Evolutionary conservation across 139 green algal species (phyloP).

Genomic region (Closterium sp.): DNA sequence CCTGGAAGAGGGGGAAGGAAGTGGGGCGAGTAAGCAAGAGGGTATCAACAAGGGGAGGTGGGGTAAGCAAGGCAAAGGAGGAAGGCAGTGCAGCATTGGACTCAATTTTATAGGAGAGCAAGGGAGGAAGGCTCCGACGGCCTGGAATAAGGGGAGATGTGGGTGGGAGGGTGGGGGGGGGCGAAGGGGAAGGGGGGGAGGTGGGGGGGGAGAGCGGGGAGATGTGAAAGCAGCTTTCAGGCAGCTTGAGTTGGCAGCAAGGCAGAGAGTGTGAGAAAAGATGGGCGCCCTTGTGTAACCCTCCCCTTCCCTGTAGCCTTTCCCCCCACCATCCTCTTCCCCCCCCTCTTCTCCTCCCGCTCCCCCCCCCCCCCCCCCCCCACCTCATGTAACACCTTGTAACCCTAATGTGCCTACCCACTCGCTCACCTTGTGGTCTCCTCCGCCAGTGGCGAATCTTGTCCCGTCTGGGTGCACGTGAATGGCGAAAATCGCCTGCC

Average conservation of each 20-base stretch:
- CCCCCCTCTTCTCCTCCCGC: not conserved
- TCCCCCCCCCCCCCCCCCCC: not conserved
- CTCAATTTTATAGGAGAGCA: too few relatives aligned
- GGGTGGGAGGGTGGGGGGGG: not conserved
- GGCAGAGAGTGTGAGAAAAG: not conserved
- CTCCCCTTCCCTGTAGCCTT: too few relatives aligned
- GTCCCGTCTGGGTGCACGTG: slow-evolving; percentile 46
- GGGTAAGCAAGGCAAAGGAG: too few relatives aligned
- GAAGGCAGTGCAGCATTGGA: too few relatives aligned
- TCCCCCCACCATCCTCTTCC: too few relatives aligned
- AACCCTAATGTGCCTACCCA: not conserved
- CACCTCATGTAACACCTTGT: not conserved
- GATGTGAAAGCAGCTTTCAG: not conserved
- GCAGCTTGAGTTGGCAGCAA: not conserved
- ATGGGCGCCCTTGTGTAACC: not conserved
- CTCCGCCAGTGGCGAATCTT: slow-evolving; percentile 34
- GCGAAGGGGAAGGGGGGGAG: not conserved
- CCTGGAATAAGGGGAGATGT: not conserved
- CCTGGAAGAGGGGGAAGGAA: slow-evolving; percentile 6
- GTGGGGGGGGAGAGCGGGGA: not conserved
- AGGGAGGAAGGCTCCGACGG: too few relatives aligned
- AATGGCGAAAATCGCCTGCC: slow-evolving; percentile 35
- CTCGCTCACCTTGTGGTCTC: slow-evolving; percentile 40
- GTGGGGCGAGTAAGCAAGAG: not conserved
- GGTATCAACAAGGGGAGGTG: too few relatives aligned